Evolutionary conservation across 1,284 basidiomycete genomes (phyloP), one percentile per base, ranked within the genome.

Genomic region (Gymnopus androsaceus): DNA sequence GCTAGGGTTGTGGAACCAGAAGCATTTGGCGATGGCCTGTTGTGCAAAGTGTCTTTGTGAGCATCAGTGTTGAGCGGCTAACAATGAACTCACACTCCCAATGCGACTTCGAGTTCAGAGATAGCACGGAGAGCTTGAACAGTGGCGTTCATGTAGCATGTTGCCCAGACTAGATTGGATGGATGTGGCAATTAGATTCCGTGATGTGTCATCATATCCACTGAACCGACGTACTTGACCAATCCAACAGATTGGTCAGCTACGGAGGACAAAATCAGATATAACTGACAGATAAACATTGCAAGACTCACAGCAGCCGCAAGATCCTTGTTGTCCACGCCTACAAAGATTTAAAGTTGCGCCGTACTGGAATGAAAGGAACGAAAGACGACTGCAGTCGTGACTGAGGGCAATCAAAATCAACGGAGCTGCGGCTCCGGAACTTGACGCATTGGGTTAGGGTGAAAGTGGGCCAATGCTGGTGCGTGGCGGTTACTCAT

Each of bases 81-180:
- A 44, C 14, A n/a, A 8, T 49, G 11, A 23, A 42, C 55, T 45
- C 19, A 89, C 85, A 71, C 71, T 59, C 70, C 71, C 19, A 96
- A 77, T 1, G 90, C 87, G 1, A 75, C 69, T 63, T 90, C 88
- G 1, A 99, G 80, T 66, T 98, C 94, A 0, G 95, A 94, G 54
- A 99, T 90, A 2, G 90, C 86, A 17, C 94, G 88, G 60, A 99
- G 80, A 14, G 93, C 90, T 75, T 99, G 96, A 2, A 99, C 77
- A 0, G 93, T 95, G 4, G 96, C 88, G 68, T 98, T 98, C 85
- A 98, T 92, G 72, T 98, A 98, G 67, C 94, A 95, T 0, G 68
- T 95, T 95, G 37, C 94, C 94, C 42, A 92, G 74, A 65, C 83
- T 86, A 56, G 19, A 37, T 21, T 19, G n/a, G n/a, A 25, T 3